Base-by-base conservation (phyloP, 371 early-diverging fungal genomes). In the Basidiobolus meristosporus region DNA sequence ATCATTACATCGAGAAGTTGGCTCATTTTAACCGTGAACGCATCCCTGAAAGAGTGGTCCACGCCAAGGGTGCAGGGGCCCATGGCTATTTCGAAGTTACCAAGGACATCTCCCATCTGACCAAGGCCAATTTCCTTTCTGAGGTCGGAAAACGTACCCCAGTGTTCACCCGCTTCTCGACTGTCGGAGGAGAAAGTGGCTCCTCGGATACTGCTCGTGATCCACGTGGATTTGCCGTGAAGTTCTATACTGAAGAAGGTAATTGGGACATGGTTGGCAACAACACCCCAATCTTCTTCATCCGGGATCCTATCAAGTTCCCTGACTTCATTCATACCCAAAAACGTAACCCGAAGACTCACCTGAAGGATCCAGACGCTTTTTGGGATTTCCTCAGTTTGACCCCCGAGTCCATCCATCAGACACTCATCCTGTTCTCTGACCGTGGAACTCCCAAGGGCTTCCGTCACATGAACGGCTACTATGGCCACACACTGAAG, bases 1-100 rank as follows among this genome's bases (percentile, higher is more conserved):
- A 76, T 41, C 70, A 75, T 39, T 60, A 77, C 31, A 65, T 79
- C 45, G 81, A 83, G 49, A 83, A 83, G 54, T 68, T 75, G 75
- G n/a, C n/a, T n/a, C n/a, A n/a, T n/a, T n/a, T n/a, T n/a, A n/a
- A n/a, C n/a, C n/a, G n/a, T n/a, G n/a, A n/a, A n/a, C n/a, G n/a
- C n/a, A n/a, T n/a, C n/a, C n/a, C n/a, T n/a, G n/a, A n/a, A n/a
- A n/a, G n/a, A n/a, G n/a, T n/a, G n/a, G n/a, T n/a, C n/a, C n/a
- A n/a, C n/a, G n/a, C n/a, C n/a, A n/a, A n/a, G n/a, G n/a, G n/a
- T n/a, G n/a, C n/a, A n/a, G n/a, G n/a, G n/a, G n/a, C n/a, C n/a
- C n/a, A n/a, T n/a, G n/a, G n/a, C n/a, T n/a, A n/a, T n/a, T n/a
- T n/a, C n/a, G n/a, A n/a, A n/a, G n/a, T n/a, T n/a, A n/a, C n/a